Evolutionary conservation across 345 rosid genomes (phyloP), one percentile per base, ranked within the genome.

Genomic region (Clausena lansium): DNA sequence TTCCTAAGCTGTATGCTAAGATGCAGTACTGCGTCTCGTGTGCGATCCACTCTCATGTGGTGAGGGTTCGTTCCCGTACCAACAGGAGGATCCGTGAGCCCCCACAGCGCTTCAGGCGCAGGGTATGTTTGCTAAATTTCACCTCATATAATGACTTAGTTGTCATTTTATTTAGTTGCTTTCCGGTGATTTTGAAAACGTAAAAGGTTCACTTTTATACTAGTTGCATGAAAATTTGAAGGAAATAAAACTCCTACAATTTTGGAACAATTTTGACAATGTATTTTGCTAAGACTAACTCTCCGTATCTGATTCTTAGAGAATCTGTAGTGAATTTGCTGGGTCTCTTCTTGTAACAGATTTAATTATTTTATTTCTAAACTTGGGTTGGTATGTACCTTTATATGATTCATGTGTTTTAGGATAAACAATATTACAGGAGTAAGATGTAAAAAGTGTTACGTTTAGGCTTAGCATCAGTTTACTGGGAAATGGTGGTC

Each of bases 11-110:
- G 45, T 93, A 95, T 65, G 88, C 93, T 0, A 95, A 95, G 92
- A 90, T 83, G 87, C 99, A 92, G 78, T 90, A 93, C 90, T 95
- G 99, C 35, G 98, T 95, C 27, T 93, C 98, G 0, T 95, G 98
- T 73, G 99, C 99, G 4, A 95, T 95, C 70, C 99, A 95, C 89
- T 95, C 99, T 57, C 98, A 94, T 50, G 99, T 95, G 3, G 98
- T 95, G 78, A 92, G 98, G 85, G 98, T 92, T 50, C 89, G 97
- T 22, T 94, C 97, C 30, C 88, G 91, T 82, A 79, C 90, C 0
- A 71, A 89, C 63, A 88, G 98, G 77, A 88, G 97, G 76, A 84
- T 84, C n/a, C 95, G 98, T 78, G 93, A 89, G 78, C 98, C 98
- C 1, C 98, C 98, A 0, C 94, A 89, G 63, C 94, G 98, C 64